These are phyloP conservation scores for Clarireedia monteithiana DNA, from an alignment of 2,329 filamentous ascomycete species.

Conservation along the genomic window DNA sequence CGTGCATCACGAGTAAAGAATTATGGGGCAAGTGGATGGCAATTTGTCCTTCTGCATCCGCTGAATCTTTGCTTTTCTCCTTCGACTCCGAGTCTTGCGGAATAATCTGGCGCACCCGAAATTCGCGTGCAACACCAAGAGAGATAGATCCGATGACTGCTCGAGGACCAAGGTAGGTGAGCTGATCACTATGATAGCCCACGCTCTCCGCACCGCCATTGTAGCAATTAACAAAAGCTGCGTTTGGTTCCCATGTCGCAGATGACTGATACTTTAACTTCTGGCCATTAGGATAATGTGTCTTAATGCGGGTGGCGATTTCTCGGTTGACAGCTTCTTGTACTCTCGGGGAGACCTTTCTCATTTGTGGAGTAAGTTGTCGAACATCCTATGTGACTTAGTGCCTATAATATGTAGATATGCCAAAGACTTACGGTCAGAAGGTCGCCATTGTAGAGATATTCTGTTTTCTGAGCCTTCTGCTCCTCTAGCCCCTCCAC, in stretches of 20 bases:
- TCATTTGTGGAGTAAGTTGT: slow-evolving; percentile 66
- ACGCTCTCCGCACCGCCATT: slow-evolving; percentile 72
- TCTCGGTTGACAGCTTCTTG: slow-evolving; percentile 70
- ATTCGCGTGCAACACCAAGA: slow-evolving; percentile 86
- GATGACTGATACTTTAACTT: slow-evolving; percentile 76
- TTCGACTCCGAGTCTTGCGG: slow-evolving; percentile 40
- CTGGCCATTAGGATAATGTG: slow-evolving; percentile 57
- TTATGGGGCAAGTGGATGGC: slow-evolving; percentile 93
- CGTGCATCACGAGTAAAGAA: slow-evolving; percentile 89
- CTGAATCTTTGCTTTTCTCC: slow-evolving; percentile 32
- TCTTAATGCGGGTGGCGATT: slow-evolving; percentile 61
- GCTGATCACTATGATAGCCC: slow-evolving; percentile 86
- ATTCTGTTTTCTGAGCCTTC: slow-evolving; percentile 64
- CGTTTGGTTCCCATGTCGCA: slow-evolving; percentile 71
- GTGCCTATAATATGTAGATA: neutral
- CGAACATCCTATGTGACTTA: slow-evolving; percentile 55
- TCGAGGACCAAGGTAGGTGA: slow-evolving; percentile 86
- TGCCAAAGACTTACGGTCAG: slow-evolving; percentile 43
- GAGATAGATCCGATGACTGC: slow-evolving; percentile 86
- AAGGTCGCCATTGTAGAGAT: slow-evolving; percentile 74
- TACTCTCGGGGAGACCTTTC: slow-evolving; percentile 60
- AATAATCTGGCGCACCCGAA: slow-evolving; percentile 73
- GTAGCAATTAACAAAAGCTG: slow-evolving; percentile 93
- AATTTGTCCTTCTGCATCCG: slow-evolving; percentile 74
- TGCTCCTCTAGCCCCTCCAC: slow-evolving; percentile 68